Evolutionary conservation across 1,284 basidiomycete genomes (phyloP).

Genomic region (Austroboletus niveus): DNA sequence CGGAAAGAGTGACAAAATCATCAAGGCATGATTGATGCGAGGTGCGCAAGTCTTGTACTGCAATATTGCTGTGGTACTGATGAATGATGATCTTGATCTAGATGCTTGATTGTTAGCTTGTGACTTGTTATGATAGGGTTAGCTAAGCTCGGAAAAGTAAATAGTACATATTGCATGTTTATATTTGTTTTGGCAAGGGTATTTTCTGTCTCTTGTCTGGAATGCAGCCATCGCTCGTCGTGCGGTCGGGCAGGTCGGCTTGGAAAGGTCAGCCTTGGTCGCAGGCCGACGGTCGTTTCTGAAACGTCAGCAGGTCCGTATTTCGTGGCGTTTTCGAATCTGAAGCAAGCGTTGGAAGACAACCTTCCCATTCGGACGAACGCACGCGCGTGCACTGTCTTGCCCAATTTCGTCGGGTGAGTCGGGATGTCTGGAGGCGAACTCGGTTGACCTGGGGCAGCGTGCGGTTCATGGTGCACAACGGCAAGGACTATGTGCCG

Average conservation of each 20-base stretch:
- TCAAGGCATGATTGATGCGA: neutral
- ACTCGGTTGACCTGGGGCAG: slow-evolving; percentile 36
- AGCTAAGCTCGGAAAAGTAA: slow-evolving; percentile 1
- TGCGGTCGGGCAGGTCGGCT: slow-evolving; percentile 39
- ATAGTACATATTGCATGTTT: neutral
- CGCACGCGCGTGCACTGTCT: slow-evolving; percentile 87
- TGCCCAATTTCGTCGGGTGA: slow-evolving; percentile 93
- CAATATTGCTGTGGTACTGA: neutral
- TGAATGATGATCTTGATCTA: neutral
- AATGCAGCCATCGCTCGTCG: slow-evolving; percentile 33
- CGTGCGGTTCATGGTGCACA: slow-evolving; percentile 89
- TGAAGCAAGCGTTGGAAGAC: slow-evolving; percentile 80
- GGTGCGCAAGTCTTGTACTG: neutral
- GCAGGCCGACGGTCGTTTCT: neutral
- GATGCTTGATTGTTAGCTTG: neutral
- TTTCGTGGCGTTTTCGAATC: slow-evolving; percentile 92
- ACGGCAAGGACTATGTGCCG: slow-evolving; percentile 89
- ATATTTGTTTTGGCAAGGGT: slow-evolving; percentile 1
- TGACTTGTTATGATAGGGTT: neutral
- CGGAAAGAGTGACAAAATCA: neutral
- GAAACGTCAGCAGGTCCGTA: slow-evolving; percentile 73
- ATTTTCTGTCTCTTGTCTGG: too few species aligned
- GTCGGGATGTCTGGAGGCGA: neutral
- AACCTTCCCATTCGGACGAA: slow-evolving; percentile 89
- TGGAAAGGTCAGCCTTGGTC: slow-evolving; percentile 37